Evolutionary conservation across 1,284 basidiomycete genomes (phyloP), one percentile per base, ranked within the genome.

Genomic region (Ustilago esculenta): DNA sequence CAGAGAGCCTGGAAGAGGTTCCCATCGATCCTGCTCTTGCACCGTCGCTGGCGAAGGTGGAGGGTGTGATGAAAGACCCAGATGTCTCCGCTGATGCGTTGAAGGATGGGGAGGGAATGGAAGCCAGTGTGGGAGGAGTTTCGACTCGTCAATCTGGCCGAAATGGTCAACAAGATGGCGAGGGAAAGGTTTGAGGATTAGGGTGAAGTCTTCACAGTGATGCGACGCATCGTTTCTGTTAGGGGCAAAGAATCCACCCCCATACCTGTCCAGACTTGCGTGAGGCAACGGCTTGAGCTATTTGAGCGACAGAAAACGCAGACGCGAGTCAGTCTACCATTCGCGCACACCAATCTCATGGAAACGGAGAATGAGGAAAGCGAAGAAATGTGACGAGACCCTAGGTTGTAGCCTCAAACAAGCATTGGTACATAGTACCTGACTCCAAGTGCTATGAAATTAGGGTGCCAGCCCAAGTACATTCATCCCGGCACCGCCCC

Each of bases 391-490:
- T 60, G 40, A 50, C 54, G 36, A 58, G 35, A 61, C 65, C 70
- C 70, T 72, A 67, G 70, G 70, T 72, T 69, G 70, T 72, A 57
- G 59, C 70, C 64, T 59, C 59, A 63, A 63, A 64, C 53, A 44
- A 63, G 65, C 59, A 72, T 72, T 35, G 70, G 53, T 49, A 52
- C 65, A 57, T 72, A 72, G 65, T 50, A 42, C 60, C 70, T 72
- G 24, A 66, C 70, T 65, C 70, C 56, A 56, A 65, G 60, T 60
- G 65, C 65, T 60, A 72, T 72, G 70, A 72, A 72, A 72, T 72
- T 67, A 72, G 65, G 70, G 65, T 63, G 58, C 64, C 59, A 67
- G 64, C 69, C 59, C 51, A 57, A 58, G 58, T 45, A 72, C 68
- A 67, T 72, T 72, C 64, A 67, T 53, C 69, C 54, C 54, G 46